Base-by-base conservation (phyloP, 129 eudicot genomes). In the Solidago caesia region DNA sequence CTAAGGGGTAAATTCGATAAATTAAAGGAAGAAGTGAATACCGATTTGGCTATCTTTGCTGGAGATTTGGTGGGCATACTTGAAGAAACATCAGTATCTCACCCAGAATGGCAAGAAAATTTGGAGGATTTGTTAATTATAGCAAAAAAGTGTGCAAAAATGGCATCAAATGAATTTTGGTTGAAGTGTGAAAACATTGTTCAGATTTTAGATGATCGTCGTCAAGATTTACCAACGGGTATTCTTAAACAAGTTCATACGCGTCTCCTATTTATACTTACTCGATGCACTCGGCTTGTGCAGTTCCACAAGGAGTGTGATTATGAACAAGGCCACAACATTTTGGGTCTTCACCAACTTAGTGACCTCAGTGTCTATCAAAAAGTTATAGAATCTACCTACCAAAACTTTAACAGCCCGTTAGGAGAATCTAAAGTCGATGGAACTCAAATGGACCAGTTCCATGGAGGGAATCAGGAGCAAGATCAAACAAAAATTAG, bases 271-370 rank as follows among this genome's bases (percentile, higher is more conserved):
- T 94, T 94, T 79, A 94, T 91, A 57, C 91, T 94, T 66, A 86
- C 96, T 53, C 91, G 99, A 25, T 95, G 99, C 86, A 88, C 97
- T 70, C 82, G 99, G 65, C 97, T 95, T 77, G 99, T 95, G 55
- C 97, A 91, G 79, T 87, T 95, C 73, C 97, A 91, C 59, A 95
- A 95, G 83, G 99, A 95, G 77, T 87, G 92, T 75, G 96, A 96
- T 55, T 87, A 85, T 74, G 99, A 91, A 77, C 96, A 88, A 77
- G 87, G 86, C 15, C 89, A 91, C 61, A 89, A 85, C 51, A 66
- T 79, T 56, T 72, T 86, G 62, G 84, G 88, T 74, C 74, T 91
- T 57, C 97, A 89, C 75, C 91, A 94, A 68, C 83, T 94, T 11
- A 94, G 97, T 44, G 96, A 94, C 80, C 93, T 91, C 74, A 90